Evolutionary conservation across 1,139 yeast genomes (phyloP).

Genomic region (Saccharomyces hybrid): DNA sequence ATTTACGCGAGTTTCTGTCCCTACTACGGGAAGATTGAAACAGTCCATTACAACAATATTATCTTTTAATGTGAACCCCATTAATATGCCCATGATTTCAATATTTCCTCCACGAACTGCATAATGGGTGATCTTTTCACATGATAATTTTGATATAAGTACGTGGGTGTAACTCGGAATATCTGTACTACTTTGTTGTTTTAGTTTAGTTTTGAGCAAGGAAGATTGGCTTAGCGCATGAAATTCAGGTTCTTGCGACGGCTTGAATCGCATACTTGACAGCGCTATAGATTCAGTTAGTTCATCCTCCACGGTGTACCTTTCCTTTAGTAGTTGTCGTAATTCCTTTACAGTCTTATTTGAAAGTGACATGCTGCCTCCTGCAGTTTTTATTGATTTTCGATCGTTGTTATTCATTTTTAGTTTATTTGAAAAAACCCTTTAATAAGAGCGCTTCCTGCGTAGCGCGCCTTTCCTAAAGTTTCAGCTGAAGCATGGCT

Average conservation of each 20-base stretch:
- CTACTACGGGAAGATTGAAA: conserved; percentile 86
- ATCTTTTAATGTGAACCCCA: conserved; percentile 59
- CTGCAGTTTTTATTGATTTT: neutral
- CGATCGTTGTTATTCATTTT: neutral
- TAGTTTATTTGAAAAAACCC: neutral
- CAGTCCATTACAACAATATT: conserved; percentile 72
- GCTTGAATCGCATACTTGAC: neutral
- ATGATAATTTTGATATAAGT: conserved; percentile 65
- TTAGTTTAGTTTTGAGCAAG: neutral
- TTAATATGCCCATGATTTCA: conserved; percentile 92
- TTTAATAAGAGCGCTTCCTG: neutral
- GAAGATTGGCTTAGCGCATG: neutral
- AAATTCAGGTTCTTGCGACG: neutral
- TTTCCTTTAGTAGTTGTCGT: neutral
- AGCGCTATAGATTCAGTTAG: neutral
- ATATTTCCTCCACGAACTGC: conserved; percentile 83
- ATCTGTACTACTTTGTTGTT: neutral
- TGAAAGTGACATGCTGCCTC: neutral
- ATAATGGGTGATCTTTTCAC: conserved; percentile 73
- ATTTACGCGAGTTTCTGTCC: conserved; percentile 92
- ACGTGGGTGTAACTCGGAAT: conserved; percentile 47
- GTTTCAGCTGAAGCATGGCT: neutral
- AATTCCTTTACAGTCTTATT: neutral
- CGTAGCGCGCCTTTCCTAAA: neutral
- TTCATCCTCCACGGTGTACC: conserved; percentile 1